Evolutionary conservation across 768 basidiomycete genomes (phyloP).

Genomic region (Lactarius akahatsu): DNA sequence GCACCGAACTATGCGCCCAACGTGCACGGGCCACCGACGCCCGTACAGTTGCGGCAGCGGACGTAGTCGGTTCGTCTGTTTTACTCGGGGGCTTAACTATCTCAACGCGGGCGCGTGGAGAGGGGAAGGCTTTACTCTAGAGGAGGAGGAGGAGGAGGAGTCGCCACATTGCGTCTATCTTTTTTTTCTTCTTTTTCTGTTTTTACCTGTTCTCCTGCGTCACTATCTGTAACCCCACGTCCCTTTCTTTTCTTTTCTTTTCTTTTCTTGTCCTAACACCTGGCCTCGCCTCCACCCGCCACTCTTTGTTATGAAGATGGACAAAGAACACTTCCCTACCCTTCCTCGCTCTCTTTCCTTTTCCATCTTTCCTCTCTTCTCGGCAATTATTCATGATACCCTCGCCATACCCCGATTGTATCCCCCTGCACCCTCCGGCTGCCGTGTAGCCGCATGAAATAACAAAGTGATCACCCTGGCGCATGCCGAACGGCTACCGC

Average conservation of each 20-base stretch:
- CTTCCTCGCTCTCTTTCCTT: neutral
- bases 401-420: constrained; percentile 28
- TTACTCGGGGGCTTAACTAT: neutral
- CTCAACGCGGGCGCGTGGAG: neutral
- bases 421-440: constrained; percentile 23
- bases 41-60: constrained; percentile 29
- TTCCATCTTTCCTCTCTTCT: constrained; percentile 3
- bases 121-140: neutral
- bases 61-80: constrained; percentile 16
- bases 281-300: constrained; percentile 11
- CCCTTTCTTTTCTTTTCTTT: neutral
- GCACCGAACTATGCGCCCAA: constrained; percentile 17
- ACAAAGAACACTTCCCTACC: constrained; percentile 15
- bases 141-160: too few species aligned
- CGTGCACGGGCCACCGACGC: constrained; percentile 22
- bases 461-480: constrained; percentile 28
- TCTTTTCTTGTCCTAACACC: constrained; percentile 20
- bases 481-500: constrained; percentile 6
- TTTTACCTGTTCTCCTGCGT: constrained; percentile 15
- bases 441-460: constrained; percentile 28
- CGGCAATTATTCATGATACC: constrained; percentile 31
- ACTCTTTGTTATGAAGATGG: constrained; percentile 23
- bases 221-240: constrained; percentile 23
- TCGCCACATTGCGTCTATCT: constrained; percentile 22
- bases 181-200: constrained; percentile 12